Base-by-base conservation (phyloP, 441 rosid species). In the Macaranga tanarius region DNA sequence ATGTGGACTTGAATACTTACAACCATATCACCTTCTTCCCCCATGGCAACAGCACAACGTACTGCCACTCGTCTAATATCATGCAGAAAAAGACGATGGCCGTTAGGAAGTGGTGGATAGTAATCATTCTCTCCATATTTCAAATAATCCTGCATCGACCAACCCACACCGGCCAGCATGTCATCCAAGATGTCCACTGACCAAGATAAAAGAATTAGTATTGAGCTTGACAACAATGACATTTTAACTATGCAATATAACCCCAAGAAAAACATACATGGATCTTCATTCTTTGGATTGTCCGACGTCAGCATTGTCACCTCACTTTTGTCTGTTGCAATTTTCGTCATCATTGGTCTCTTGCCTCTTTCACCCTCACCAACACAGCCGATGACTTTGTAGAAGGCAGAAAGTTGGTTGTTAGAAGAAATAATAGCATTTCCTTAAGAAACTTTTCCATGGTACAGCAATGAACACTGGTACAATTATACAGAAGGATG, bases 171-270 rank as follows among this genome's bases (percentile, higher is more conserved):
- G 74, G 95, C 84, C 72, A 95, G 80, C 97, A 95, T 91, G 70
- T 95, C 94, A 84, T 95, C 98, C 84, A 95, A 86, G 76, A 95
- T 91, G 81, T 89, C 97, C 97, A 93, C 97, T 95, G 85, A 67
- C 57, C 65, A 81, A 73, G 75, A 82, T 50, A 9, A 55, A 51
- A 62, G 16, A 62, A 71, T 71, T 72, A 76, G 76, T 17, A 50
- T 57, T 38, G 52, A 52, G 64, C 58, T 60, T 47, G 65, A 62
- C 42, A 70, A 73, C 22, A 52, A 67, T 45, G 70, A 25, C 23
- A 34, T 45, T 68, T 42, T 42, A 65, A 26, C 7, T 57, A 31
- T 8, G 10, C 40, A 63, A 17, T 57, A 47, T 51, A 23, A 77
- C 64, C n/a, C 51, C n/a, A n/a, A 68, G 56, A 17, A 31, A 55